Evolutionary conservation across 345 rosid species (phyloP), one percentile per base, ranked within the genome.

Genomic region (Lenwebbia sp.): DNA sequence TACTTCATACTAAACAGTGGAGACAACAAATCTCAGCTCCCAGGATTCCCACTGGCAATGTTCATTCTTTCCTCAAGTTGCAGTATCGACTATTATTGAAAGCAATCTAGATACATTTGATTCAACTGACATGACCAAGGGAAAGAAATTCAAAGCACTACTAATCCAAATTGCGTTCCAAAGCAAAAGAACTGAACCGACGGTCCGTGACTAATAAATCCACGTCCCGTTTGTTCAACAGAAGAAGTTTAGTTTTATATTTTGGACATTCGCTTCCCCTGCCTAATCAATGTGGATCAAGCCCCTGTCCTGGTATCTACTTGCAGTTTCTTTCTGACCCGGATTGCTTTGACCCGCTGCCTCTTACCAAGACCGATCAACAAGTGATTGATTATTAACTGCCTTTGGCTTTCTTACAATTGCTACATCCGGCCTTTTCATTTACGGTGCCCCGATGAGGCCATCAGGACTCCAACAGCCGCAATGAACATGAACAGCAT

Each of bases 381-480:
- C 23, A 33, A 65, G 44, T 33, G 23, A 65, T 15, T 65, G 76
- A 30, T 65, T 30, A 65, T 44, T 33, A 70, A 33, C 25, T 33
- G 44, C 78, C 37, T 65, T 65, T 70, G 47, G 78, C 78, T 70
- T 70, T 33, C 78, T 70, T 65, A 33, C 78, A 65, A 33, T 70
- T 30, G 41, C 76, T 2, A 65, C 41, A 65, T 65, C 41, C 11
- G 28, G 44, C 23, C 12, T 30, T 65, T 19, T 65, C 76, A 93
- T 85, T 95, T 93, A 53, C 97, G 88, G 13, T 92, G 95, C 13
- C 96, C 98, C 0, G 99, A 85, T 1, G 99, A 96, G 82, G 96
- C 98, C 96, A 95, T 95, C 28, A 96, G 95, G 86, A 95, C 84
- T 2, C 91, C 95, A 28, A 96, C 98, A 14, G 98, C 98, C 10